A percentile compares a stretch with the other conserved stretches of the same genome.
Evolutionary conservation across 176 grass and related monocot species (phyloP).

Genomic region (Carex cristatella): DNA sequence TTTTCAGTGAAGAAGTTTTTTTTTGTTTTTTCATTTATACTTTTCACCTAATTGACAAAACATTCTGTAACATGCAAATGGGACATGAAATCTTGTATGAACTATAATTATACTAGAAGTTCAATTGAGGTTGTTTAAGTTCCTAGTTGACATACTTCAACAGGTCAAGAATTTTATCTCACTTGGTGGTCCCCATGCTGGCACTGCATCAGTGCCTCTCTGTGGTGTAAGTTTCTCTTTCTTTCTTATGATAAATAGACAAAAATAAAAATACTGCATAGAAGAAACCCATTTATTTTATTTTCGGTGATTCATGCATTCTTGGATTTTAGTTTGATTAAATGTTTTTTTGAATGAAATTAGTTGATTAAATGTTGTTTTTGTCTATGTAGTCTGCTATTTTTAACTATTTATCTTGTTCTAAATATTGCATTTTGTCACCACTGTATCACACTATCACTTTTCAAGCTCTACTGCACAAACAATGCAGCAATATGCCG

Average conservation of each 20-base stretch:
- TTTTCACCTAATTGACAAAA: neutral
- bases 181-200: slow-evolving; percentile 86
- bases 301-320: neutral
- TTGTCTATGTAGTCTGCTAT: slow-evolving; percentile 29
- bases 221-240: slow-evolving; percentile 63
- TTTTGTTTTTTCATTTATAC: neutral
- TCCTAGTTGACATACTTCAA: slow-evolving; percentile 16
- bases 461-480: neutral
- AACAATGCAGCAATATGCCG: neutral
- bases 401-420: neutral
- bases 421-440: neutral
- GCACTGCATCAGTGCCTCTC: slow-evolving; percentile 94
- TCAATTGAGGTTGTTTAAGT: neutral
- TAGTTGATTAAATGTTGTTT: neutral
- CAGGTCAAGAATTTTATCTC: slow-evolving; percentile 98
- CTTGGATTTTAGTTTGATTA: neutral
- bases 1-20: neutral
- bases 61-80: neutral
- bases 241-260: neutral
- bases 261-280: neutral
- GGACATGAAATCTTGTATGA: neutral
- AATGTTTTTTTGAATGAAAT: neutral
- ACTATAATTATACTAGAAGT: neutral
- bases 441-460: neutral
- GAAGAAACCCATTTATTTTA: neutral